phyloP scores from a whole-genome alignment of 495 filamentous ascomycete species.

The Neurospora pannonica region DNA sequence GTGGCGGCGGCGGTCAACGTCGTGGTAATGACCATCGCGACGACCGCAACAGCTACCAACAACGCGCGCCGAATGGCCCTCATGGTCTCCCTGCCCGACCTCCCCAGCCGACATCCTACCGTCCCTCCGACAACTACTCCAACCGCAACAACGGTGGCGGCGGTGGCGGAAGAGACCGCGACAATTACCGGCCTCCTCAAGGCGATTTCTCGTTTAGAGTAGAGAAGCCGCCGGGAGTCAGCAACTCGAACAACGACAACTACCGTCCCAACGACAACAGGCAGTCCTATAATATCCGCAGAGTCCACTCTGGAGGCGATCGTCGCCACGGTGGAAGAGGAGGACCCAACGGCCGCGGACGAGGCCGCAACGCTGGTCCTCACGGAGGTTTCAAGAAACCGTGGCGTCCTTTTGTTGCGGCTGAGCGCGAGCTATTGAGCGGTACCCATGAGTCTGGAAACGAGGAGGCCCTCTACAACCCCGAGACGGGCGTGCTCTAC shows the following conservation, averaged over 20 bases:
- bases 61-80: slow-evolving; percentile 1
- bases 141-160: slow-evolving; percentile 3
- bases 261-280: slow-evolving; percentile 10
- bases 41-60: not conserved
- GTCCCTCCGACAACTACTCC: not conserved
- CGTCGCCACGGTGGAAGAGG: not conserved
- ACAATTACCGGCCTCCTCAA: slow-evolving; percentile 27
- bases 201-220: slow-evolving; percentile 38
- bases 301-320: not conserved
- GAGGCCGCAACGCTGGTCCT: not conserved
- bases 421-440: slow-evolving; percentile 32
- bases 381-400: not conserved
- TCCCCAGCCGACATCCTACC: not conserved
- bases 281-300: slow-evolving; percentile 1
- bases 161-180: not conserved
- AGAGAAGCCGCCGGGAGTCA: slow-evolving; percentile 30
- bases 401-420: slow-evolving; percentile 17
- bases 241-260: slow-evolving; percentile 12
- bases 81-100: slow-evolving; percentile 1
- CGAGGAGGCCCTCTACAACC: slow-evolving; percentile 29
- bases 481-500: slow-evolving; percentile 30
- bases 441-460: slow-evolving; percentile 21
- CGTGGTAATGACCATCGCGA: slow-evolving; percentile 6
- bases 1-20: not conserved
- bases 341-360: not conserved